phyloP scores from a whole-genome alignment of 2,329 filamentous ascomycete species.

The Fusarium sp. region DNA sequence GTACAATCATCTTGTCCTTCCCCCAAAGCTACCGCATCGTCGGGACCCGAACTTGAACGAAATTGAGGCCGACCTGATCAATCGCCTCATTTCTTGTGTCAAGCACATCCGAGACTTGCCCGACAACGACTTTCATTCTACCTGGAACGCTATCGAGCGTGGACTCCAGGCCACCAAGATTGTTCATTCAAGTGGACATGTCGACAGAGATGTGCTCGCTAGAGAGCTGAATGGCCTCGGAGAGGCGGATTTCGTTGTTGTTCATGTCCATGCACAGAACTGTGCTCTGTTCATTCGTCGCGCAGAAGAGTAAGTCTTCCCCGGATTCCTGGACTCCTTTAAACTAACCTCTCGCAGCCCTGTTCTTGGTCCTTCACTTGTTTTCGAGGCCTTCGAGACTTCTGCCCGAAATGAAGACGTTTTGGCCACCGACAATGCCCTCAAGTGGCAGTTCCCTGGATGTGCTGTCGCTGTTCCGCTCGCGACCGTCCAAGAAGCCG shows the following conservation, averaged over 20 bases:
- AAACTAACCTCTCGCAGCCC: constrained; percentile 26
- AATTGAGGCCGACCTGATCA: constrained; percentile 25
- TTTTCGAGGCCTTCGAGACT: constrained; percentile 69
- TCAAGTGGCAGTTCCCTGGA: constrained; percentile 71
- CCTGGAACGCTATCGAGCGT: constrained; percentile 30
- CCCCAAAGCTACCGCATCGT: constrained; percentile 35
- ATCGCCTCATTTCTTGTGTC: constrained; percentile 25
- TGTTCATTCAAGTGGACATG: constrained; percentile 24
- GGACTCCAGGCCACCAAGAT: constrained; percentile 33
- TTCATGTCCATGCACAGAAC: constrained; percentile 44
- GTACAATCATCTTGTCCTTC: constrained; percentile 40
- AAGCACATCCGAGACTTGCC: constrained; percentile 28
- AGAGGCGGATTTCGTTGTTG: constrained; percentile 28
- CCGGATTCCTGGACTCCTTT: not conserved
- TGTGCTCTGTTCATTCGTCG: constrained; percentile 46
- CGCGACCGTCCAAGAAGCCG: constrained; percentile 33
- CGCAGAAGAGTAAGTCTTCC: constrained; percentile 39
- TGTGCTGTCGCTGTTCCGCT: constrained; percentile 59
- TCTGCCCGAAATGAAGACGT: constrained; percentile 64
- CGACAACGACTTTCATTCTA: constrained; percentile 14
- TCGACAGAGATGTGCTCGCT: constrained; percentile 29
- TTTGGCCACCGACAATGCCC: constrained; percentile 59
- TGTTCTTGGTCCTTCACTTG: constrained; percentile 43
- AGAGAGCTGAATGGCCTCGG: constrained; percentile 27
- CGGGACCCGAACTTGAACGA: constrained; percentile 27